These are phyloP conservation scores for Chrysanthemum lavandulifolium DNA, from an alignment of 129 eudicot genomes.

Conservation along the genomic window DNA sequence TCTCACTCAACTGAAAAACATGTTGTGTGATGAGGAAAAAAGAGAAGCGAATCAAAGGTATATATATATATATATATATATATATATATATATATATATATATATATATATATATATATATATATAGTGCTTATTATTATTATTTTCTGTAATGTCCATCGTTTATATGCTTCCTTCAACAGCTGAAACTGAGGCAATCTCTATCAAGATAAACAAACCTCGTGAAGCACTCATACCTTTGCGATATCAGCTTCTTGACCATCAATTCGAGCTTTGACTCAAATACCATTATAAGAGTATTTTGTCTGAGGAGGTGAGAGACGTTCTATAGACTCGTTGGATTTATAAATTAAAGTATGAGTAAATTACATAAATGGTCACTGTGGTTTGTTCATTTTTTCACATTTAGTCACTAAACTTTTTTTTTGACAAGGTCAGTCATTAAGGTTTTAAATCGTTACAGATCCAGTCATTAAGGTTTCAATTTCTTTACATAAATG, in stretches of 20 bases:
- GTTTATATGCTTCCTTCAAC: not conserved
- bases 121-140: not conserved
- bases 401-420: no score
- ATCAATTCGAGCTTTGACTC: no score
- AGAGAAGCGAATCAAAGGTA: not conserved
- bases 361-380: no score
- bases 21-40: not conserved
- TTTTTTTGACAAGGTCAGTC: no score
- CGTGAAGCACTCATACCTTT: not conserved
- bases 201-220: not conserved
- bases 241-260: not conserved
- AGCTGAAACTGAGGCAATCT: not conserved
- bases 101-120: not conserved
- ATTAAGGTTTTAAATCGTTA: no score
- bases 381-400: no score
- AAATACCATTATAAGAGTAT: not conserved
- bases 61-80: not conserved
- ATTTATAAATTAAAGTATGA: no score
- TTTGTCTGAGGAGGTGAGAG: not conserved
- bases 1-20: not conserved
- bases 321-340: not conserved
- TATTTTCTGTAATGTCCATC: not conserved
- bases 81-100: not conserved
- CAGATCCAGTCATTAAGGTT: no score
- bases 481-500: no score